Base-by-base conservation (phyloP, 176 grass and related monocot species). In the Echinochloa phyllopogon region DNA sequence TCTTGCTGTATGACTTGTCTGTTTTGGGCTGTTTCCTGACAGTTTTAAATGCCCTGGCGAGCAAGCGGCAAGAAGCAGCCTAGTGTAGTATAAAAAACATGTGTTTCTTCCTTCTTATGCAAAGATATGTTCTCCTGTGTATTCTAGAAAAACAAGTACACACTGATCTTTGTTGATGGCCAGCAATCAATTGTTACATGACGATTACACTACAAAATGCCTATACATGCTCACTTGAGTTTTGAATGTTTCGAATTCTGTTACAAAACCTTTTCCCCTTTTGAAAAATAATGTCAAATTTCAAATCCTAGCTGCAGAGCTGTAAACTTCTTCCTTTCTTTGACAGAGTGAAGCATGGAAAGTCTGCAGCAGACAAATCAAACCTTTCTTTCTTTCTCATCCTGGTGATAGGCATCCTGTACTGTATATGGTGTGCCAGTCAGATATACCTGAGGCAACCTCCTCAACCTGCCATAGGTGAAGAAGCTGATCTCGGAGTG, bases 401-500 rank as follows among this genome's bases (percentile, higher is more conserved):
- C 69, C 63, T 90, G 44, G 65, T 66, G 68, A 91, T 93, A 84
- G 91, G 85, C 53, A 85, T 56, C 58, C 75, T 98, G 47, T 95
- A 98, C 82, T 93, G 82, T 65, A 84, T 95, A 65, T 98, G 95
- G 92, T 98, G 91, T 76, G 90, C 89, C 24, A 84, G 81, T 84
- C 92, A 98, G 78, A 98, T 95, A 93, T 98, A 98, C 82, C 80
- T 92, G 72, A 52, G 89, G 55, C 83, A 93, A 41, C 90, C 92
- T 49, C 89, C 85, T 70, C 92, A 87, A 48, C 89, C 95, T 0
- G 91, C 95, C 9, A 90, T 98, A 29, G 95, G 95, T 81, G 95
- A 98, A 95, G 95, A 98, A 80, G 95, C 95, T 79, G 95, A 98
- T 91, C 95, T 98, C 20, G 95, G 95, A 42, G 92, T 98, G 44